Evolutionary conservation across 2,329 filamentous ascomycete species (phyloP), one percentile per base, ranked within the genome.

Genomic region (Biscogniauxia sp.): DNA sequence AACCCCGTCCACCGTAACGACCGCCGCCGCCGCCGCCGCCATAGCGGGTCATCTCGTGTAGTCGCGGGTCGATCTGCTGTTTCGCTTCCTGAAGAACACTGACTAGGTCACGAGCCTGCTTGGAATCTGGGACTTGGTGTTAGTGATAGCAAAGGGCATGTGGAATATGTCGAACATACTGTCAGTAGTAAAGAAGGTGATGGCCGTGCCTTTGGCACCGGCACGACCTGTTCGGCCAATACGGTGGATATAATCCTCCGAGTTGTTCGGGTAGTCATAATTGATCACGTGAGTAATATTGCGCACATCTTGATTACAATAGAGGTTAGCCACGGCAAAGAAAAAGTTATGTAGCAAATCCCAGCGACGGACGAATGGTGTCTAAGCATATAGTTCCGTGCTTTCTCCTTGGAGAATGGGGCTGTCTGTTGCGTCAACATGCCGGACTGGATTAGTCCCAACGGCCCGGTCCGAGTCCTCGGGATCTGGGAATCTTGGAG

Each of bases 271-370:
- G 81, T 98, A 98, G 79, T 98, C 95, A 91, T 98, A 97, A 88
- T 98, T 98, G 82, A 99, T 87, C 81, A 99, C 95, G 83, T 99
- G 95, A 81, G 95, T 98, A 84, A 99, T 99, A 86, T 99, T 96
- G 83, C 93, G 94, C 84, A 99, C 95, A 90, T 99, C 95, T 98
- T 97, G 76, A 75, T 73, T 74, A 72, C 72, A 73, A 66, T 81
- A 82, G 77, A 86, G 84, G 91, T 96, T 96, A 96, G 92, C 87
- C 87, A 79, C 82, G 85, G 82, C 79, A 81, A 82, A 83, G 78
- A 78, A 76, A 76, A 74, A 71, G 73, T 71, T 74, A 77, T 79
- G 82, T 83, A 83, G 83, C 84, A 87, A 85, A 78, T 81, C 85
- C 84, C 84, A 86, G 83, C 82, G 77, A 77, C 78, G 74, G 74